Base-by-base conservation (phyloP, 169 alveolate species). In the Besnoitia besnoiti region DNA sequence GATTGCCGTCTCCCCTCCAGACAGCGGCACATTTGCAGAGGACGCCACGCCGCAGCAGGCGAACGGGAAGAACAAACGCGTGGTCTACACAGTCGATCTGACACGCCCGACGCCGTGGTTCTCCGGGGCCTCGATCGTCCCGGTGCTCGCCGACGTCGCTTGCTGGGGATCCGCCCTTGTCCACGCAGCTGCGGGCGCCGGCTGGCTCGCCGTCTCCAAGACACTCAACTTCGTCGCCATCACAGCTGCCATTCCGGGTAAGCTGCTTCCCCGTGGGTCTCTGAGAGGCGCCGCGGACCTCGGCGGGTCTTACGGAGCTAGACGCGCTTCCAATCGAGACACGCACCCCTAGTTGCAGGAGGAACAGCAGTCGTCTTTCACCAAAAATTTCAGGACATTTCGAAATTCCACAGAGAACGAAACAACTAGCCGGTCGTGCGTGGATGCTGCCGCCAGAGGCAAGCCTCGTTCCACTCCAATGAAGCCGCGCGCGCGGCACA, bases 141-240 rank as follows among this genome's bases (percentile, higher is more conserved):
- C 82, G n/a, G 19, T 30, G 14, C 46, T 73, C 44, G 82, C 82
- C 39, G 46, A 73, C 27, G 82, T n/a, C 8, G 46, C 82, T 19
- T 73, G 82, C 82, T 73, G 82, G 82, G 82, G 82, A 39, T 73
- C 82, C 47, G 82, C 39, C 47, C 14, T 73, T 42, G 82, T 73
- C 47, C 39, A 73, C 82, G 39, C 82, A 8, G 16, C n/a, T 42
- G 82, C 46, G 19, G 82, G 82, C 8, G 82, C 82, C n/a, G 82
- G 82, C 16, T 73, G 82, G 82, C 82, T 73, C 8, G 82, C 82
- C 46, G 44, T 73, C 19, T 19, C 82, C 19, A 73, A 73, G 82
- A 73, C 82, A 35, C 82, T 73, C 46, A 73, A 73, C 46, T 37
- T 73, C 46, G 82, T 73, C n/a, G 82, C 82, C 14, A 37, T 73